phyloP scores from a whole-genome alignment of 257 asterid species.

The Cinchona pubescens region DNA sequence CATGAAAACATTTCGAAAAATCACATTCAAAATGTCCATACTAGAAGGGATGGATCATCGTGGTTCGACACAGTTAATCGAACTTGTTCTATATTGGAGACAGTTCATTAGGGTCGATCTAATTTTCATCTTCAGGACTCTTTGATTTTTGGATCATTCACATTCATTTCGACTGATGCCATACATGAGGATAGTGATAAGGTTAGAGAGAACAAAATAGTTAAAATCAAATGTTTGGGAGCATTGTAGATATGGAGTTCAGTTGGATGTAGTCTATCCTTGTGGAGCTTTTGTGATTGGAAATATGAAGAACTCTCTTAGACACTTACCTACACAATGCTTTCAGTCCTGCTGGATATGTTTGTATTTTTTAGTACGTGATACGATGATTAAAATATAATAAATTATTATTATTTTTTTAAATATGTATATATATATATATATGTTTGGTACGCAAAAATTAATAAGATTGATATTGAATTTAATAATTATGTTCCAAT shows the following conservation, averaged over 20 bases:
- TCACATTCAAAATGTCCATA: slow-evolving; percentile 81
- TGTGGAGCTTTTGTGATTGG: background rate
- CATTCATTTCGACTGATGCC: background rate
- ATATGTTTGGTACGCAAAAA: too few species aligned
- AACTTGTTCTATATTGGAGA: slow-evolving; percentile 62
- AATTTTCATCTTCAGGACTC: background rate
- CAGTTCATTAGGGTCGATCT: slow-evolving; percentile 5
- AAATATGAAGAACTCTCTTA: too few species aligned
- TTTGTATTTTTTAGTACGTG: too few species aligned
- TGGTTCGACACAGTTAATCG: slow-evolving; percentile 47
- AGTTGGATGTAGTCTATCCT: too few species aligned
- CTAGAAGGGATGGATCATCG: slow-evolving; percentile 59
- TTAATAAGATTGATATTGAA: too few species aligned
- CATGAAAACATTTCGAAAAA: slow-evolving; percentile 47
- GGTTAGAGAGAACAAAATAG: background rate
- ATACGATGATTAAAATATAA: too few species aligned
- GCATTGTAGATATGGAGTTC: too few species aligned
- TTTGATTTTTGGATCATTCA: background rate
- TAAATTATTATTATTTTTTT: too few species aligned
- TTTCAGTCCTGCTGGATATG: too few species aligned
- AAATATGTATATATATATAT: too few species aligned
- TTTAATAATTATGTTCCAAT: too few species aligned
- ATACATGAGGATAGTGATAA: background rate
- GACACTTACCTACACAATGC: too few species aligned
- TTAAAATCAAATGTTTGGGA: background rate